Conservation (phyloP, 2,329 filamentous ascomycete genomes). For the Aspergillus latus region DNA sequence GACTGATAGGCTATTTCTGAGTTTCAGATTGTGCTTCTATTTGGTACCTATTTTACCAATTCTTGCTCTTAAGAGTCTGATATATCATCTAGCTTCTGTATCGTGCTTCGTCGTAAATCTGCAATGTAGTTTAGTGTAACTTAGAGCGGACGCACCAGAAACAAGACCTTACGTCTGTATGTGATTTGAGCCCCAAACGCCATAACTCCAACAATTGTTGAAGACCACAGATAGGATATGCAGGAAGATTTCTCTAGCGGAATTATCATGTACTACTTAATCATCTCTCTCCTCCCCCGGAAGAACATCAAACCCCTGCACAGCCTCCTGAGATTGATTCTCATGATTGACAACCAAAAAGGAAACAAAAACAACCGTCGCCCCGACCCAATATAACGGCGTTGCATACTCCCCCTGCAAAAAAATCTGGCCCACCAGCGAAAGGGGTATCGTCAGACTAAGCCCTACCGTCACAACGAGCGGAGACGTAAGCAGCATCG, state of each 20-base stretch:
- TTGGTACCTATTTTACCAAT: neutral
- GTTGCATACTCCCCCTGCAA: conserved; percentile 80
- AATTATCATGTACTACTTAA: neutral
- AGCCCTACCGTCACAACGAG: conserved; percentile 91
- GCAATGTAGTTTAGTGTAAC: neutral
- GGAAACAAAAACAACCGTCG: conserved; percentile 74
- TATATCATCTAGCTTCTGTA: neutral
- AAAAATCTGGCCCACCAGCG: conserved; percentile 86
- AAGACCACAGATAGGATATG: too few relatives aligned
- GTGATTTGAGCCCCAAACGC: too few relatives aligned
- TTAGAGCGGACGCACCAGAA: too few relatives aligned
- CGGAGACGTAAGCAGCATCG: conserved; percentile 89
- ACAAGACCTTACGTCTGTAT: too few relatives aligned
- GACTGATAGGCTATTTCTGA: neutral
- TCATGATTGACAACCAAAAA: conserved; percentile 84
- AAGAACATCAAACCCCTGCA: conserved; percentile 30
- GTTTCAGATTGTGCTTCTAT: neutral
- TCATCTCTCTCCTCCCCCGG: conserved; percentile 19
- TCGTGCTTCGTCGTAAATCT: neutral
- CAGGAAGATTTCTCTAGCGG: too few relatives aligned
- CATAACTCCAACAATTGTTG: too few relatives aligned
- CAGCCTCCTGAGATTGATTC: conserved; percentile 38
- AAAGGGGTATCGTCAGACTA: conserved; percentile 87
- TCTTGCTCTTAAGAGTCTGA: neutral
- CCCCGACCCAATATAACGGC: conserved; percentile 86